Conservation (phyloP, 805 yeast genomes). For the Ascoidea asiatica region DNA sequence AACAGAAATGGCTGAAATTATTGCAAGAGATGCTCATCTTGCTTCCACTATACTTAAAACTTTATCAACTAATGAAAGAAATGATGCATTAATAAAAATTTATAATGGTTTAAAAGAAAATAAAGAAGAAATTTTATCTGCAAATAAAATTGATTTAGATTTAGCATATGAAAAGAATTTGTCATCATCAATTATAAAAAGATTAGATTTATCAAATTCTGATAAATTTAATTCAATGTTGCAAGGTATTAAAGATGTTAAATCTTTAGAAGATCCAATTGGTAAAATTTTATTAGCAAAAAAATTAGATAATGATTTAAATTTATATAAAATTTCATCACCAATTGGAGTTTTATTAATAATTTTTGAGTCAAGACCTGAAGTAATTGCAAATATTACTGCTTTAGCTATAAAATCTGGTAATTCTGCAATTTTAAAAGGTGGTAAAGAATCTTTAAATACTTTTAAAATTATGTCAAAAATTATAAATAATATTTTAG, state of each 20-base stretch:
- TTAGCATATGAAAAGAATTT: conserved; percentile 50
- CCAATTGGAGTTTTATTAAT: conserved; percentile 92
- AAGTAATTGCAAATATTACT: conserved; percentile 94
- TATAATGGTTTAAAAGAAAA: conserved; percentile 50
- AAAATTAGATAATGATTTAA: conserved; percentile 81
- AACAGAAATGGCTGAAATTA: conserved; percentile 45
- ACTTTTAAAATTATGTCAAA: conserved; percentile 76
- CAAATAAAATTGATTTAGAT: conserved; percentile 65
- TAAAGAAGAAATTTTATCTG: conserved; percentile 51
- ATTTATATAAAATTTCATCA: conserved; percentile 69
- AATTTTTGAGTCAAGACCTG: conserved; percentile 94
- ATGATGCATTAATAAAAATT: conserved; percentile 56
- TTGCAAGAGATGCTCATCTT: conserved; percentile 69
- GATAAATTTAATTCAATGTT: conserved; percentile 91
- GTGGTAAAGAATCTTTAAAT: conserved; percentile 86
- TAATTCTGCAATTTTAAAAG: conserved; percentile 91
- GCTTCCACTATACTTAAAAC: conserved; percentile 81
- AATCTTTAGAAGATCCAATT: conserved; percentile 79
- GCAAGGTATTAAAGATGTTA: conserved; percentile 88
- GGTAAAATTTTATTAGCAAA: conserved; percentile 79
- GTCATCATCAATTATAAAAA: conserved; percentile 59
- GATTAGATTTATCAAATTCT: conserved; percentile 69
- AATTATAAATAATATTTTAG: conserved; percentile 49
- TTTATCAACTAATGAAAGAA: conserved; percentile 57
- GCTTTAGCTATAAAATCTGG: conserved; percentile 94